Evolutionary conservation across 768 basidiomycete genomes (phyloP), one percentile per base, ranked within the genome.

Genomic region (Rhodotorula graminis): DNA sequence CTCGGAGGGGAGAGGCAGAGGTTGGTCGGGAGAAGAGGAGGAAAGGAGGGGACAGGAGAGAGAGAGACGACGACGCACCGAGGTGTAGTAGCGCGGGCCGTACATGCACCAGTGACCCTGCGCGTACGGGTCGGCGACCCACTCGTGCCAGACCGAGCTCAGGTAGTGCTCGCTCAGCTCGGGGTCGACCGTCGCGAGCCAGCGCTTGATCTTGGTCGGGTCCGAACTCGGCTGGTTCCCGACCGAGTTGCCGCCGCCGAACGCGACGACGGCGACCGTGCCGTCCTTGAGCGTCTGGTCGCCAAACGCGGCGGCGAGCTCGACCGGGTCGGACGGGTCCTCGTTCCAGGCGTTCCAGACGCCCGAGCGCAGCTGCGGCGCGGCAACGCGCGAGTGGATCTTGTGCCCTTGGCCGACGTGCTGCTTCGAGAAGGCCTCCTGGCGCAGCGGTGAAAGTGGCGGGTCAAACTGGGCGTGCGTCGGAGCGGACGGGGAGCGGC

Each of bases 261-360:
- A 65, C 8, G 64, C 3, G 12, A 65, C 64, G 42, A 65, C 64
- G 18, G 40, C 27, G 42, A 44, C 64, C 29, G 37, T 42, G n/a
- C 64, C 64, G 53, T 65, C 55, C 40, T 55, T 27, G 52, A 56
- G 52, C 42, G 37, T 65, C 42, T 65, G 64, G 55, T 65, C 64
- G 37, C 64, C 64, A 21, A 65, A 65, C 18, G 42, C 64, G 37
- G 64, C 64, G 6, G 55, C 64, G 64, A 65, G 64, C 53, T 40
- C 33, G 25, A 55, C 1, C 53, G 64, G 42, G 40, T 56, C 18
- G 25, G 18, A 16, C 4, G 42, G 27, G 55, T 57, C 52, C 42
- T 44, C 57, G 37, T 58, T 31, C 57, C 57, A 65, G 40, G 42
- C 64, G 55, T 56, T 56, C 42, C 55, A 31, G 21, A 42, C 53